Evolutionary conservation across 176 grass and related monocot genomes (phyloP), one percentile per base, ranked within the genome.

Genomic region (Aegilops tauschii): DNA sequence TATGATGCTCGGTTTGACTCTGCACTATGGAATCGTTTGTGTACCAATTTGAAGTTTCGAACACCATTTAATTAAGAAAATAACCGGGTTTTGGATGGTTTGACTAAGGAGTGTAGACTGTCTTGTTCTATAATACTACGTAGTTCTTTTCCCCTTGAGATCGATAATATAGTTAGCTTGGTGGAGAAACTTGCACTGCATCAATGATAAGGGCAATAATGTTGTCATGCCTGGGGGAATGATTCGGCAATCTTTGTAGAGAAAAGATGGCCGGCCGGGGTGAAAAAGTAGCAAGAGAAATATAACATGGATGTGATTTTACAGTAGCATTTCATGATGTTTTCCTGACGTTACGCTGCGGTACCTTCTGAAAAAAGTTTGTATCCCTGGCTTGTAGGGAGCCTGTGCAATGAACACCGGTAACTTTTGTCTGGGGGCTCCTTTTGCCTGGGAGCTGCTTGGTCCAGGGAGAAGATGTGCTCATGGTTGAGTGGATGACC

Each of bases 301-400:
- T 84, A 54, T 45, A 73, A 66, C 77, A 70, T 40, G 77, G 86
- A 91, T 85, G 63, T 70, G 90, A 88, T 91, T 84, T 88, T 29
- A 80, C 86, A 85, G 86, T 71, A 82, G 76, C 86, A 88, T 45
- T 4, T 88, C 82, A 85, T 91, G 69, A 85, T 91, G 82, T 65
- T 63, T 23, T 85, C 32, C 85, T 88, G 86, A 88, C 90, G 17
- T 64, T 65, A 76, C 34, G 1, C 34, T 39, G 81, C 68, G 40
- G 86, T 88, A 88, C 86, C 77, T 88, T 88, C 86, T 88, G 90
- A 88, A 88, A 39, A 85, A 88, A 91, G 82, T 83, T 79, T 79
- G 84, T 64, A 61, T 27, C 61, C 67, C 79, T 63, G 82, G 37
- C 70, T 56, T 77, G 85, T 87, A 68, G 89, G 85, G 85, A 84